Conservation (phyloP, 805 yeast genomes). For the Citeromyces matritensis region DNA sequence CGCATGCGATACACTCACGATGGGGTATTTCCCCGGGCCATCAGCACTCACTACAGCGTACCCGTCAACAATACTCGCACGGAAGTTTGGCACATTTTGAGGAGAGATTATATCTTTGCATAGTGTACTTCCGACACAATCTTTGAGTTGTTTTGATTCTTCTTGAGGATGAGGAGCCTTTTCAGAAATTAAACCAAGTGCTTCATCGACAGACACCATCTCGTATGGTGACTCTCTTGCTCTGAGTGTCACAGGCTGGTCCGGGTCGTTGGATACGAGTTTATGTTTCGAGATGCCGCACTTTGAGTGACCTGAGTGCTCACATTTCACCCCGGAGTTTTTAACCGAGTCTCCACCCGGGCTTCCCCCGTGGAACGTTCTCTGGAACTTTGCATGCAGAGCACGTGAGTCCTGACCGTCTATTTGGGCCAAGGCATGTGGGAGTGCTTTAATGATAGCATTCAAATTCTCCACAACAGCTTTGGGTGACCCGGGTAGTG, state of each 20-base stretch:
- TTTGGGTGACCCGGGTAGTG: constrained; percentile 38
- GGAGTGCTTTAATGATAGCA: constrained; percentile 19
- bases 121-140: constrained; percentile 20
- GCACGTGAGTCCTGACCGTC: constrained; percentile 19
- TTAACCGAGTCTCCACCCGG: constrained; percentile 7
- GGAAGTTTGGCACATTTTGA: constrained; percentile 26
- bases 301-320: constrained; percentile 8
- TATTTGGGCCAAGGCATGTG: constrained; percentile 26
- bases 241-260: constrained; percentile 21
- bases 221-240: constrained; percentile 33
- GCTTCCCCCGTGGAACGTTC: constrained; percentile 10
- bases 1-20: constrained; percentile 26
- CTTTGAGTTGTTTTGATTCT: constrained; percentile 11
- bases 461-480: constrained; percentile 28
- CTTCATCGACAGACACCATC: constrained; percentile 25
- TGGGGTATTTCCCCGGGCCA: constrained; percentile 27
- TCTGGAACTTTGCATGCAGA: constrained; percentile 17
- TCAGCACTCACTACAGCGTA: constrained; percentile 30
- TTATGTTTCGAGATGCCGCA: constrained; percentile 21
- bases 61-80: constrained; percentile 45
- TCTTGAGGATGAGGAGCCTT: constrained; percentile 16
- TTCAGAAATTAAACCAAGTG: constrained; percentile 16
- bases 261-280: constrained; percentile 16
- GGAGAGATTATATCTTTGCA: constrained; percentile 25
- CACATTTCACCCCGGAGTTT: constrained; percentile 1